phyloP scores from a whole-genome alignment of 495 filamentous ascomycete species.

The Aspergillus bertholletiae region DNA sequence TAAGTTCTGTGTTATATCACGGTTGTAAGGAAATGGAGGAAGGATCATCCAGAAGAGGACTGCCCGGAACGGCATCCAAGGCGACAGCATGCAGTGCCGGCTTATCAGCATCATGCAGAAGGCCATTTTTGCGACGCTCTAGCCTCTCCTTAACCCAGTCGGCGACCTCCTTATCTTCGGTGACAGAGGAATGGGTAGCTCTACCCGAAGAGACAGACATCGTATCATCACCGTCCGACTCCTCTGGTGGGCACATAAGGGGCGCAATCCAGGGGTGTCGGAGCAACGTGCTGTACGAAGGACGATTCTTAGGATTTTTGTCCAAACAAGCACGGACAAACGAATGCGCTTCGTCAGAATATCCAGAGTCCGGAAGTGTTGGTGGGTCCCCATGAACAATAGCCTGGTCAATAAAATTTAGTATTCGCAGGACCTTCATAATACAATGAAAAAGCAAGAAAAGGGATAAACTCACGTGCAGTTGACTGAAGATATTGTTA shows the following conservation, averaged over 20 bases:
- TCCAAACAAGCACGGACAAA: slow-evolving; percentile 90
- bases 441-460: background rate
- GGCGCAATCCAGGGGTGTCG: slow-evolving; percentile 83
- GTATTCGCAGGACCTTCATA: slow-evolving; percentile 10
- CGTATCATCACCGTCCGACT: slow-evolving; percentile 68
- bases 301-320: slow-evolving; percentile 86
- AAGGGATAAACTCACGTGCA: slow-evolving; percentile 70
- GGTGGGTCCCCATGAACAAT: slow-evolving; percentile 96
- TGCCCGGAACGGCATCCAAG: slow-evolving; percentile 54
- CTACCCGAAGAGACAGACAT: slow-evolving; percentile 34
- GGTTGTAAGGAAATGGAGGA: slow-evolving; percentile 5
- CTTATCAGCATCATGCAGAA: slow-evolving; percentile 43
- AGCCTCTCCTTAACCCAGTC: slow-evolving; percentile 78
- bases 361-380: slow-evolving; percentile 71
- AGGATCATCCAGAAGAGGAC: slow-evolving; percentile 30
- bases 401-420: slow-evolving; percentile 55
- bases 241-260: slow-evolving; percentile 78
- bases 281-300: slow-evolving; percentile 84
- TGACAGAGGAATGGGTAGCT: slow-evolving; percentile 36
- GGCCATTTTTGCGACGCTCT: slow-evolving; percentile 54
- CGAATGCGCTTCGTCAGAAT: slow-evolving; percentile 73
- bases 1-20: slow-evolving; percentile 5
- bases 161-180: slow-evolving; percentile 73
- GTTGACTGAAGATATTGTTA: slow-evolving; percentile 96
- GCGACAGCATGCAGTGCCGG: slow-evolving; percentile 79